Evolutionary conservation across 1,284 basidiomycete species (phyloP).

Genomic region (Butyriboletus appendiculatus): DNA sequence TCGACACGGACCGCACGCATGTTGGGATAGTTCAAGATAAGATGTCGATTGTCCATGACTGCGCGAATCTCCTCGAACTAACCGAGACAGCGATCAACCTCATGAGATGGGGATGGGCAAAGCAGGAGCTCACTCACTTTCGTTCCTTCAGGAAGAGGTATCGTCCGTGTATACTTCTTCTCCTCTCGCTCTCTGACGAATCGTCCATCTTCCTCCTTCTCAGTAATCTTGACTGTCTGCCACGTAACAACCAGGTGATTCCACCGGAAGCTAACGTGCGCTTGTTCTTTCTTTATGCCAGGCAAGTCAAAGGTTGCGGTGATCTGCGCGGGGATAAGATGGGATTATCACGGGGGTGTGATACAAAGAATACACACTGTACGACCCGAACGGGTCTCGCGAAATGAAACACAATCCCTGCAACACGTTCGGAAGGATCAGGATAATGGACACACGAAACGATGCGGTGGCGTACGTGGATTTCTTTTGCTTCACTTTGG

Average conservation of each 20-base stretch:
- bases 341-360: constrained; percentile 12
- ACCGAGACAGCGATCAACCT: constrained; percentile 6
- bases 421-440: constrained; percentile 17
- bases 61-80: constrained; percentile 71
- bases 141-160: constrained; percentile 50
- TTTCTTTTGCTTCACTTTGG: constrained; percentile 51
- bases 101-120: neutral
- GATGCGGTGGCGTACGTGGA: constrained; percentile 49
- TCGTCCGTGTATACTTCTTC: constrained; percentile 49
- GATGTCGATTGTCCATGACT: constrained; percentile 55
- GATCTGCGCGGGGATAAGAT: constrained; percentile 34
- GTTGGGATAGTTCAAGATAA: constrained; percentile 67
- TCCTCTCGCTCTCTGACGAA: constrained; percentile 61
- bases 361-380: constrained; percentile 41
- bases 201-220: constrained; percentile 60
- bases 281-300: constrained; percentile 66
- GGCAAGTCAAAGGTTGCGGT: constrained; percentile 60
- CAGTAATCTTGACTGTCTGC: constrained; percentile 55
- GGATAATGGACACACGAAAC: constrained; percentile 4
- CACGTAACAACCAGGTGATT: constrained; percentile 68
- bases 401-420: constrained; percentile 56
- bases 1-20: constrained; percentile 56
- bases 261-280: constrained; percentile 69
- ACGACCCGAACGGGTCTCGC: constrained; percentile 64
- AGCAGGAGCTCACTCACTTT: constrained; percentile 34